Evolutionary conservation across 805 yeast species (phyloP).

Genomic region (Kuraishia borneana): DNA sequence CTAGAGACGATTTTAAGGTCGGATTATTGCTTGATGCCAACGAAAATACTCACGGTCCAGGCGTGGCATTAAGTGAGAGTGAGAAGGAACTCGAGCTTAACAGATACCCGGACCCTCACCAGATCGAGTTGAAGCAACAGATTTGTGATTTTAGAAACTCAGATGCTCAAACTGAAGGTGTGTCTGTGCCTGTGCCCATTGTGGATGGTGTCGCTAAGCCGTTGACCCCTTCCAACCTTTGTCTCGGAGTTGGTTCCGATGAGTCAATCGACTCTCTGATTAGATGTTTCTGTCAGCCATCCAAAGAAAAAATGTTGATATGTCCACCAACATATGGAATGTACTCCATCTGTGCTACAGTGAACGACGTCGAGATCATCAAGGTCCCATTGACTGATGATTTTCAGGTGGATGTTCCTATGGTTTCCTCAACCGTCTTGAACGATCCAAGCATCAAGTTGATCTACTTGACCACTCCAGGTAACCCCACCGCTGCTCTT

Average conservation of each 20-base stretch:
- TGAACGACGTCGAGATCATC: constrained; percentile 76
- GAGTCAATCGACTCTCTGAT: constrained; percentile 87
- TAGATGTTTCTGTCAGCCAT: constrained; percentile 77
- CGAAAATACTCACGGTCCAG: constrained; percentile 90
- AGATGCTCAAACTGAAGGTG: constrained; percentile 19
- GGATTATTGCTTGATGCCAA: constrained; percentile 92
- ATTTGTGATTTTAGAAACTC: constrained; percentile 62
- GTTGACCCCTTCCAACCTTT: constrained; percentile 57
- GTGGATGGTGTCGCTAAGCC: constrained; percentile 7
- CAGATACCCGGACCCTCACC: constrained; percentile 97
- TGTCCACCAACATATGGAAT: constrained; percentile 98
- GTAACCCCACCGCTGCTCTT: constrained; percentile 83
- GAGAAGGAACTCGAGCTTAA: constrained; percentile 53
- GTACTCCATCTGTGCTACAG: constrained; percentile 85
- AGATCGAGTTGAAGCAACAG: constrained; percentile 58
- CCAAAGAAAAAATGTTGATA: constrained; percentile 66
- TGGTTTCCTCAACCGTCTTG: constrained; percentile 37
- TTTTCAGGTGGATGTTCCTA: constrained; percentile 53
- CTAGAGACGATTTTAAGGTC: constrained; percentile 85
- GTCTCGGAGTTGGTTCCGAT: constrained; percentile 95
- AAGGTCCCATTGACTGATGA: constrained; percentile 59
- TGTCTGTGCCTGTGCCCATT: constrained; percentile 12
- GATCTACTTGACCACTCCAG: constrained; percentile 86
- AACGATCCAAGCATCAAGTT: constrained; percentile 59
- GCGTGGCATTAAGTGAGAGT: constrained; percentile 33